Conservation (phyloP, 768 basidiomycete genomes). For the Boletus subcaerulescens region DNA sequence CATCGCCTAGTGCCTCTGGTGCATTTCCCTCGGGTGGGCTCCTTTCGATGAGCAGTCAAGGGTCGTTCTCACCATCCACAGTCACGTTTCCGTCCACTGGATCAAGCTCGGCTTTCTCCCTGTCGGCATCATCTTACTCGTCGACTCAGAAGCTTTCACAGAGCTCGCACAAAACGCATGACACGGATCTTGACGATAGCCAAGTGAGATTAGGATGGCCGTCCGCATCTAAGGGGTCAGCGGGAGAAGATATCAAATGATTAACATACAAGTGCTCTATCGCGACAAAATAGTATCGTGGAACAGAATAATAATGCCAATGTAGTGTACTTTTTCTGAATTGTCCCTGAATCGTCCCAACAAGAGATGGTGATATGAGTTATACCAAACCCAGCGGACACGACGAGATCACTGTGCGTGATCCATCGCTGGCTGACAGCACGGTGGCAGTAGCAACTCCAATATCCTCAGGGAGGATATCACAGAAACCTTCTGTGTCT, state of each 20-base stretch:
- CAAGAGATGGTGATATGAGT: neutral
- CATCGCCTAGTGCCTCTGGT: conserved; percentile 17
- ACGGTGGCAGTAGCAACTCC: too few relatives aligned
- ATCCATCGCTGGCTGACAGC: too few relatives aligned
- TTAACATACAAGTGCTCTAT: conserved; percentile 4
- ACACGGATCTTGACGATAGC: conserved; percentile 5
- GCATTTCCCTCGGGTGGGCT: conserved; percentile 10
- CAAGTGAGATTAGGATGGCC: conserved; percentile 11
- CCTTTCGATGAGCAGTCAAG: conserved; percentile 12
- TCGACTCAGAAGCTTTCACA: conserved; percentile 15
- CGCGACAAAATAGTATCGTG: neutral
- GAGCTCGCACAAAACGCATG: conserved; percentile 3
- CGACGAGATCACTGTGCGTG: too few relatives aligned
- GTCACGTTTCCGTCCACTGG: conserved; percentile 8
- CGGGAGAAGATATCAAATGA: conserved; percentile 15
- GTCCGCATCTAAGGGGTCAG: conserved; percentile 9
- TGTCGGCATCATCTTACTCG: conserved; percentile 12
- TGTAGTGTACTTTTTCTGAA: neutral
- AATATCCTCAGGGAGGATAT: too few relatives aligned
- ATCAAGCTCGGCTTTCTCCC: conserved; percentile 7
- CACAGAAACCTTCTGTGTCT: neutral
- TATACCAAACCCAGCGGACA: too few relatives aligned
- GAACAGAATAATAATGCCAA: neutral
- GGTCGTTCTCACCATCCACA: conserved; percentile 20
- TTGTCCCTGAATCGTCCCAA: neutral